phyloP scores from a whole-genome alignment of 345 rosid species.

The Turritis glabra region DNA sequence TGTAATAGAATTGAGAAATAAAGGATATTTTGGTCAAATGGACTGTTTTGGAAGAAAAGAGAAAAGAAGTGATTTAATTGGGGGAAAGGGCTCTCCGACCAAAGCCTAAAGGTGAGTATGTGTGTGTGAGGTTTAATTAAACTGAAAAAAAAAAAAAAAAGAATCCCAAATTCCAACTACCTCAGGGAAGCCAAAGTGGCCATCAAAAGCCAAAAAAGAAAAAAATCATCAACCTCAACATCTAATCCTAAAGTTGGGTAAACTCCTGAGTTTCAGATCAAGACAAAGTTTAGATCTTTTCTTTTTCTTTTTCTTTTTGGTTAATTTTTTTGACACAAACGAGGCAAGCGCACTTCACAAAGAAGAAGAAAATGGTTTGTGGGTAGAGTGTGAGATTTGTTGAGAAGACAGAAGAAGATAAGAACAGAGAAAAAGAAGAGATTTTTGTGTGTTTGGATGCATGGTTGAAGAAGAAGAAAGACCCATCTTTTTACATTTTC shows the following conservation, averaged over 20 bases:
- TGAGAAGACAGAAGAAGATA: slow-evolving; percentile 4
- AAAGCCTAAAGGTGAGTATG: slow-evolving; percentile 16
- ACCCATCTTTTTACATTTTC: not conserved
- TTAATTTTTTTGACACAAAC: slow-evolving; percentile 33
- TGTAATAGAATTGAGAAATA: not conserved
- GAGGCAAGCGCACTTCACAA: slow-evolving; percentile 36
- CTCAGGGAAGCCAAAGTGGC: slow-evolving; percentile 27
- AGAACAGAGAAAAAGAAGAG: not conserved
- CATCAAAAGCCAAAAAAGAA: not conserved
- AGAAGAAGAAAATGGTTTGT: slow-evolving; percentile 15
- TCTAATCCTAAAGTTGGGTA: slow-evolving; percentile 28
- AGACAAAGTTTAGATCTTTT: slow-evolving; percentile 36
- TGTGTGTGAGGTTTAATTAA: slow-evolving; percentile 8
- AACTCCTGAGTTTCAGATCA: slow-evolving; percentile 40
- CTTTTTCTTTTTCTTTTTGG: slow-evolving; percentile 10
- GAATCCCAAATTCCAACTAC: slow-evolving; percentile 34
- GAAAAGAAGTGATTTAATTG: slow-evolving; percentile 9
- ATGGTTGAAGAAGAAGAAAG: slow-evolving; percentile 26
- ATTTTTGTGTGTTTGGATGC: slow-evolving; percentile 8
- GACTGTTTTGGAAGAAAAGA: not conserved
- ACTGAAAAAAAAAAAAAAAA: slow-evolving; percentile 29
- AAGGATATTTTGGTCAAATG: slow-evolving; percentile 31
- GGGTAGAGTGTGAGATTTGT: slow-evolving; percentile 18
- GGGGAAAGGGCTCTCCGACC: slow-evolving; percentile 32
- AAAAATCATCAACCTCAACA: slow-evolving; percentile 6